Evolutionary conservation across 164 flowering plant genomes (phyloP).

Genomic region (Saururus chinensis): DNA sequence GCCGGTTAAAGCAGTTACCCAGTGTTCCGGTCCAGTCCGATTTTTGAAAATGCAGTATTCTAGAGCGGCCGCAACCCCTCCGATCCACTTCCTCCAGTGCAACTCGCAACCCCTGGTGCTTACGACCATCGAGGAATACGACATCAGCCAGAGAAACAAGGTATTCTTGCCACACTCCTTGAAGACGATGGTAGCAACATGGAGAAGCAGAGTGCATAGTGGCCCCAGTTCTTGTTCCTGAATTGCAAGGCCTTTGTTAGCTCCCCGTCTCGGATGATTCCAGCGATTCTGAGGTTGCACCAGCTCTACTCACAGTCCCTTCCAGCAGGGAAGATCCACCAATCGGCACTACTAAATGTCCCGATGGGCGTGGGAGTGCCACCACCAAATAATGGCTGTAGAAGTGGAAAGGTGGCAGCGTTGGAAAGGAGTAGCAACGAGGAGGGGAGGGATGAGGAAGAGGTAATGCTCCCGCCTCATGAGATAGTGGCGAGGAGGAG

Average conservation of each 20-base stretch:
- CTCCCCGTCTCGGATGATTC: no score
- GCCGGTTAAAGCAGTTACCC: no score
- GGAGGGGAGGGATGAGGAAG: constrained; percentile 9
- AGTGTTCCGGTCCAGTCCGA: no score
- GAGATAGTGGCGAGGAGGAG: constrained; percentile 62
- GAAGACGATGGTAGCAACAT: constrained; percentile 13
- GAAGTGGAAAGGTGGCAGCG: constrained; percentile 14
- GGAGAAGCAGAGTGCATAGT: constrained; percentile 17
- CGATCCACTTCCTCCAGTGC: no score
- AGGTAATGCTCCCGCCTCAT: no score
- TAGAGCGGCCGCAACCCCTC: no score
- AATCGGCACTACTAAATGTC: constrained; percentile 59
- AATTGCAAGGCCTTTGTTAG: no score
- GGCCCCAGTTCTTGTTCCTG: constrained; percentile 17
- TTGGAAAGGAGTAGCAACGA: constrained; percentile 12
- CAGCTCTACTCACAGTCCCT: constrained; percentile 13
- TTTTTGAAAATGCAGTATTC: no score
- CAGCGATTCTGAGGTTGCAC: constrained; percentile 27
- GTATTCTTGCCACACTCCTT: constrained; percentile 50
- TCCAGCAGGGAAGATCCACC: constrained; percentile 24
- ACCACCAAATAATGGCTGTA: constrained; percentile 10
- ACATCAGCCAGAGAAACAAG: constrained; percentile 22
- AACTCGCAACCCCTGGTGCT: no score
- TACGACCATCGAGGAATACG: constrained; percentile 16
- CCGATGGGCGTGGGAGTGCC: no score